These are phyloP conservation scores for Stentor roeselii DNA, from an alignment of 73 alveolate genomes.

Conservation along the genomic window DNA sequence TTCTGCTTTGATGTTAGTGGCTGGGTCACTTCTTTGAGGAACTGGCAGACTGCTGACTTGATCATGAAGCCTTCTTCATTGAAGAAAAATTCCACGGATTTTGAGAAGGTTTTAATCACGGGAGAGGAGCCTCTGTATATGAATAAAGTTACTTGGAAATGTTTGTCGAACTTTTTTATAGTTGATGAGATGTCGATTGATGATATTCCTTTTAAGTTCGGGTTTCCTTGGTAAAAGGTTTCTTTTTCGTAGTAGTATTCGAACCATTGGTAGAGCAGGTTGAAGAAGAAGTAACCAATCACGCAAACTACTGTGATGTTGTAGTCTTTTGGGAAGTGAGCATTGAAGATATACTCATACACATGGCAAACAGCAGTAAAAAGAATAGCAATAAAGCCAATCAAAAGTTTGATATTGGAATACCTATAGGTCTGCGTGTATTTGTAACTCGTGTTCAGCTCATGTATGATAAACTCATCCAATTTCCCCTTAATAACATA, in stretches of 20 bases:
- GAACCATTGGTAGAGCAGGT: neutral
- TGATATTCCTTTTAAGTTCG: neutral
- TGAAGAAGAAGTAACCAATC: constrained; percentile 9
- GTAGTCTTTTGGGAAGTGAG: constrained; percentile 24
- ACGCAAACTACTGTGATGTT: neutral
- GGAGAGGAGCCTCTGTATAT: too few species aligned
- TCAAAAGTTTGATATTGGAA: neutral
- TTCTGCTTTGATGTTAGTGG: too few species aligned
- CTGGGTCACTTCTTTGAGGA: too few species aligned
- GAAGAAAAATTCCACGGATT: too few species aligned
- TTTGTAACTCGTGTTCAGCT: neutral
- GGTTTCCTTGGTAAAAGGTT: neutral
- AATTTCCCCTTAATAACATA: neutral
- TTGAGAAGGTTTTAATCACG: too few species aligned
- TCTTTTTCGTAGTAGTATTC: constrained; percentile 1
- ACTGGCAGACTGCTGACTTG: too few species aligned
- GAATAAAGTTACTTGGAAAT: neutral
- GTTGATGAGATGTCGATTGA: neutral
- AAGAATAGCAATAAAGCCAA: neutral
- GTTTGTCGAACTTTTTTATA: neutral
- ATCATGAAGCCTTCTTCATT: too few species aligned
- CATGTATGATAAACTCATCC: neutral
- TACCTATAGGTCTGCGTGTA: neutral
- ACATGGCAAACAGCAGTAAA: constrained; percentile 5
- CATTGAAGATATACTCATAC: neutral